Base-by-base conservation (phyloP, 805 yeast genomes). In the Zygosaccharomyces rouxii region DNA sequence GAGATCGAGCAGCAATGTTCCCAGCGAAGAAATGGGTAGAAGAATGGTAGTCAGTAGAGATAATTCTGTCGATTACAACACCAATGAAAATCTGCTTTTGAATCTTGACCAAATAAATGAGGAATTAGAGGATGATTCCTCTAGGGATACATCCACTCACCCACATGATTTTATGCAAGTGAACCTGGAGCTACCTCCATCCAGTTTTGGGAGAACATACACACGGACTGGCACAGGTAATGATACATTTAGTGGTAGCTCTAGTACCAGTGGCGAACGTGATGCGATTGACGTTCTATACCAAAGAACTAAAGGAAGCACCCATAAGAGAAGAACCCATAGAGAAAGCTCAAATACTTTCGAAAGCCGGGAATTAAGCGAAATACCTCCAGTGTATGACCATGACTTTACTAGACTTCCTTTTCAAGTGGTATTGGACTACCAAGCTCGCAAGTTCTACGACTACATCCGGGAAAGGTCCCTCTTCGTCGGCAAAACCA, bases 81-180 rank as follows among this genome's bases (percentile, higher is more conserved):
- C 47, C 23, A 44, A 48, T 3, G 47, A 55, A 31, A 48, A 58
- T 43, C 29, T 61, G 9, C 46, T 60, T 19, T 30, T 61, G 22
- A 60, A 61, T 35, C 45, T 63, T 7, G 63, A 59, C 7, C 68
- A 66, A 39, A 63, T 64, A 23, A 56, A 61, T 44, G 70, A 66
- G 41, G 66, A 64, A 5, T 40, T 57, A 7, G 59, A 57, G 10
- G 60, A 54, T 13, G 47, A 48, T 14, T 45, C 50, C 10, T 35
- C 51, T 5, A 46, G 38, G 9, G 31, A 31, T 19, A 47, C 38
- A 19, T 48, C 48, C 22, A 7, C 46, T 11, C 37, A 41, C 21
- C 44, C 50, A 19, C 47, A 45, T 16, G 55, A 53, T 26, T 51
- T 50, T 23, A 35, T 61, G 45, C 46, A 54, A 6, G 47, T 61